phyloP scores from a whole-genome alignment of 2,329 filamentous ascomycete species.

The Xylariaceae sp. region DNA sequence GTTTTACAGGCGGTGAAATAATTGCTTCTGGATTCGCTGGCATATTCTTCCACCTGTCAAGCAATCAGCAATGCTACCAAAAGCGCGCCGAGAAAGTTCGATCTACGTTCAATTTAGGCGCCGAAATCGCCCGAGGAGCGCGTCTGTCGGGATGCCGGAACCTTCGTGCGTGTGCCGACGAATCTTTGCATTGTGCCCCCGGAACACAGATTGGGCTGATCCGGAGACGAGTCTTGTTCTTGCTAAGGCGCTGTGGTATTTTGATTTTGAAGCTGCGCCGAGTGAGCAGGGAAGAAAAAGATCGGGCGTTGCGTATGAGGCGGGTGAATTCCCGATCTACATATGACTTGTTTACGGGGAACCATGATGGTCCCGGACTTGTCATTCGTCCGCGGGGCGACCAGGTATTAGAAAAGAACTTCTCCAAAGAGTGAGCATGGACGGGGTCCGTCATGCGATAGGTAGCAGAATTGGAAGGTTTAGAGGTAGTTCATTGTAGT shows the following conservation, averaged over 20 bases:
- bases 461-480: no score
- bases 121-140: no score
- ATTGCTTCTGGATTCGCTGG: conserved; percentile 23
- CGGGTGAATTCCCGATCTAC: not conserved
- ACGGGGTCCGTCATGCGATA: no score
- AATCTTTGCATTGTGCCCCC: not conserved
- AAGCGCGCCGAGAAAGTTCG: conserved; percentile 19
- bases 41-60: conserved; percentile 24
- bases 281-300: not conserved
- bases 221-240: not conserved
- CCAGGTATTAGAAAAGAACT: not conserved
- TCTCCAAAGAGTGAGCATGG: not conserved
- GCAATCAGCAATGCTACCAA: conserved; percentile 13
- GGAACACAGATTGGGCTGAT: not conserved
- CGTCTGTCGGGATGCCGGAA: not conserved
- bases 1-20: conserved; percentile 5
- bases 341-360: not conserved
- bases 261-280: not conserved
- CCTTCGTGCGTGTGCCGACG: not conserved
- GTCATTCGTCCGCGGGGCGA: not conserved
- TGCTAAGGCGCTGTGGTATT: not conserved
- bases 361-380: not conserved
- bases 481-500: no score
- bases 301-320: not conserved
- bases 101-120: conserved; percentile 5